Conservation (phyloP, 345 rosid genomes). For the Eucalyptus pauciflora region DNA sequence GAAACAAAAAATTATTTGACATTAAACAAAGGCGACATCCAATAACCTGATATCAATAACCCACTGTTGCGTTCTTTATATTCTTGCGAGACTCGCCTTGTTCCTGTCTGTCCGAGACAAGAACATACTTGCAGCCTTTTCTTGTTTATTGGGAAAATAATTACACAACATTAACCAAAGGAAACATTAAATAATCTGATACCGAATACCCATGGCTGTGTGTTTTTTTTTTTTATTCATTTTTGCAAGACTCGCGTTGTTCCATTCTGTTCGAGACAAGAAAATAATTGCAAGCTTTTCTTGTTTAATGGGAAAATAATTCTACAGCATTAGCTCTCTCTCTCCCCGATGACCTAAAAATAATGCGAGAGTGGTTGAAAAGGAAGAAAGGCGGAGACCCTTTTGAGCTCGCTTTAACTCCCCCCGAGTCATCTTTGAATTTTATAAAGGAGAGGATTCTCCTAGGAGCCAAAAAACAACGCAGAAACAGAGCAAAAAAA, state of each 20-base stretch:
- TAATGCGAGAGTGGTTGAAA: slow-evolving; percentile 31
- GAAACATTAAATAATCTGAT: background rate
- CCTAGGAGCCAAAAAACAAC: background rate
- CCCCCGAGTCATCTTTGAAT: background rate
- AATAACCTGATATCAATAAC: background rate
- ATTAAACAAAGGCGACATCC: background rate
- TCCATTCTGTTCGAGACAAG: background rate
- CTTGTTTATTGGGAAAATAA: background rate
- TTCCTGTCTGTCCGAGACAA: background rate
- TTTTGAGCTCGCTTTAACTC: slow-evolving; percentile 11
- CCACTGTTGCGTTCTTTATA: background rate
- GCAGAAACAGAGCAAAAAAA: background rate
- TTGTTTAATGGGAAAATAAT: background rate
- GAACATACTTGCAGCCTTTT: background rate
- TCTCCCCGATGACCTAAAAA: background rate
- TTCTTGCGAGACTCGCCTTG: background rate
- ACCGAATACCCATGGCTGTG: background rate
- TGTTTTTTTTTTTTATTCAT: background rate
- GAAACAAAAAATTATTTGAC: background rate
- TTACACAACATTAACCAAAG: background rate
- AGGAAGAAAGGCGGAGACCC: slow-evolving; percentile 17
- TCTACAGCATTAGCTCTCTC: background rate
- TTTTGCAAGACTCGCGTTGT: background rate
- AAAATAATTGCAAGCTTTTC: background rate
- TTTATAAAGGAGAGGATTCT: background rate